Evolutionary conservation across 352 stramenopile species (phyloP), one percentile per base, ranked within the genome.

Genomic region (Elongisporangium anandrum): DNA sequence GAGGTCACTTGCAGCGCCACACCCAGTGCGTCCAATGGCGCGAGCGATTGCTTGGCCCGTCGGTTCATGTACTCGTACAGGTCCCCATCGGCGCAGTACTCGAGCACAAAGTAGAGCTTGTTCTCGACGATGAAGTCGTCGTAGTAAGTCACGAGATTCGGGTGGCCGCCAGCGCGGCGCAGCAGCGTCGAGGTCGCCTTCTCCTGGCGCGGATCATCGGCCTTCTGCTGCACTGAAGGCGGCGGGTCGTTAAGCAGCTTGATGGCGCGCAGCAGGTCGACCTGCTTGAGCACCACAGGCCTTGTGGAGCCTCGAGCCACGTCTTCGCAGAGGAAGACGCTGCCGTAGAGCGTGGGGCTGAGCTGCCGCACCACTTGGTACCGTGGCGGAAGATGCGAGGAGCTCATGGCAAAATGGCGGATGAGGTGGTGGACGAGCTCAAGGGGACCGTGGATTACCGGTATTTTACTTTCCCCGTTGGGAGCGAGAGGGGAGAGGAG

Each of bases 101-200:
- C 75, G 2, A 79, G 61, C n/a, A 85, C 70, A 20, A 85, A 78
- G 51, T 74, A 85, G 8, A 85, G 63, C 52, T 54, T 70, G 21
- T 75, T 54, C 29, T 68, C 62, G 10, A 73, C 58, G n/a, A 77
- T 64, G 51, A 88, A 78, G 52, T 82, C 69, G 57, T 80, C 66
- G 16, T 69, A 52, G 50, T 85, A 79, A 39, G 71, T 52, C 5
- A 85, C 68, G 23, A 88, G 29, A 56, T 90, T 65, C 3, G 67
- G 53, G 59, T 87, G 78, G 15, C 70, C 74, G 7, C 74, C 70
- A 4, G 63, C 59, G 17, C 58, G 23, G 13, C 63, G 72, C n/a
- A 84, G 20, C 52, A 78, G 7, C 29, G 73, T 66, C 3, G 57
- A 62, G 10, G 78, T 38, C 12, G 73, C 72, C 47, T 73, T 79